Evolutionary conservation across 2,329 filamentous ascomycete species (phyloP), one percentile per base, ranked within the genome.

Genomic region (Byssothecium circinans): DNA sequence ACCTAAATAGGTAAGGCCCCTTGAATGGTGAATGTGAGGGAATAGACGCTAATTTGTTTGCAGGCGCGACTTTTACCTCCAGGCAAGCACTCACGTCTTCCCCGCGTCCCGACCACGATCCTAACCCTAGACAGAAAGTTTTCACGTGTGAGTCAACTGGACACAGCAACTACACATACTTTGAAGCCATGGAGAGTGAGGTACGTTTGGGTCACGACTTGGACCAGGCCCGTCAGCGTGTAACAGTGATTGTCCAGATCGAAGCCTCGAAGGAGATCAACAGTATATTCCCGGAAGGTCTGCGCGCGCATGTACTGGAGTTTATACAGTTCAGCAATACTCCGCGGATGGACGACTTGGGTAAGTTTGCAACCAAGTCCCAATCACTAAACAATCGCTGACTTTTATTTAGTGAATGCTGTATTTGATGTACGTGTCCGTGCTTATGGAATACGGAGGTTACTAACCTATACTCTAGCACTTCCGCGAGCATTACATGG

Each of bases 141-240:
- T 99, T 97, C 71, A 96, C 95, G 52, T 96, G 95, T 72, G 89
- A 95, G 68, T 95, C 97, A 57, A 96, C 91, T 11, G 94, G 94
- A 44, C 92, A 95, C 70, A 95, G 91, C 23, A 87, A 87, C 43
- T 78, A 96, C 57, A 92, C 84, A 3, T 99, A 95, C 72, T 96
- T 96, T 65, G 90, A 96, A 58, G 94, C 94, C 20, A 81, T 92
- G 23, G 85, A 89, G 71, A 95, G 90, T 74, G 91, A 96, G 83
- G 90, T 95, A 80, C 56, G 85, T 76, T 50, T 47, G 37, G 53
- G 50, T 45, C 56, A 55, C 51, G 49, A 56, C 45, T 55, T 54
- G 47, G 51, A 57, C 50, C 56, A 57, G 47, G 58, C 51, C 47
- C 54, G 53, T 42, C 54, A 61, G 51, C 57, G 56, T 53, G 56